Evolutionary conservation across 345 rosid species (phyloP), one percentile per base, ranked within the genome.

Genomic region (Leavenworthia alabamica): DNA sequence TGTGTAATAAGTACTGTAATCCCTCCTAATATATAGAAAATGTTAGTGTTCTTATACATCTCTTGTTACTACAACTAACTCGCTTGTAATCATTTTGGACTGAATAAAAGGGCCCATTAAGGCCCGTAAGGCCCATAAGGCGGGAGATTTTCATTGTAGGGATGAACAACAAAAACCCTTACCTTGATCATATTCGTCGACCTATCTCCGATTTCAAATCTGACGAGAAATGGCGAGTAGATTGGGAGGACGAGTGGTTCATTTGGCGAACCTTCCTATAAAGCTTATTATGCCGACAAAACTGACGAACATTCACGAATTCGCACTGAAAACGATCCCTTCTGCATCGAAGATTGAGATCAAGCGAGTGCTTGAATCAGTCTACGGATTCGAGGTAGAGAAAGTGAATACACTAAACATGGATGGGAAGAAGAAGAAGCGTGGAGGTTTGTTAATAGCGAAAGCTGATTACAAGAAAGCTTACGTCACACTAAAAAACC

Each of bases 391-490:
- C 83, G 86, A 88, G 5, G 88, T 90, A 39, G 95, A 82, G 4
- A 77, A 90, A 63, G 96, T 94, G 63, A 80, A 77, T 10, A 90
- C 96, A 1, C 83, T 90, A n/a, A 90, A 88, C 90, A 83, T 88
- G 96, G 96, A 88, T 14, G 95, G 97, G 45, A 84, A 83, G 83
- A 88, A 86, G 81, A 88, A 80, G 92, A 84, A 83, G 72, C 82
- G 89, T 33, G 89, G 96, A 0, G 97, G 99, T 0, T 3, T 87
- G 5, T 58, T 90, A 14, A 63, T 84, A 57, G 95, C 92, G 5
- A 82, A 81, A 45, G 93, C 97, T 27, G 96, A 88, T 56, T 94
- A 88, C 73, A 94, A 94, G 80, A 90, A 90, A 74, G 96, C 97
- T 24, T 94, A 84, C 65, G 82, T 90, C 22, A 88, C 90, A 0